Evolutionary conservation across 2,329 filamentous ascomycete genomes (phyloP).

Genomic region (Ophiostoma piceae): DNA sequence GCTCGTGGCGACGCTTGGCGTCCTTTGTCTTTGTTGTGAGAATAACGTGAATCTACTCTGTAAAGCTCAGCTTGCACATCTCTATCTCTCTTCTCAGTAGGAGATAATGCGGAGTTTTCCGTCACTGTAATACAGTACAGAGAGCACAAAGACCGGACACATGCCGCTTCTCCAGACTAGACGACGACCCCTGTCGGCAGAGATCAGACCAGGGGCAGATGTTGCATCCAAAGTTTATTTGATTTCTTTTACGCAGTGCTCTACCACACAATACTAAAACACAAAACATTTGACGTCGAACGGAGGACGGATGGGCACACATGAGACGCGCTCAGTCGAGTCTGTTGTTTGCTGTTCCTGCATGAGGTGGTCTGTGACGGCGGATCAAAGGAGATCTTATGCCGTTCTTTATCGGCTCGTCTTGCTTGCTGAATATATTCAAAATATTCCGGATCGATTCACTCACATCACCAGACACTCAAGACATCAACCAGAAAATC

Average conservation of each 20-base stretch:
- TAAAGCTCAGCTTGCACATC: background rate
- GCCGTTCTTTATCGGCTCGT: background rate
- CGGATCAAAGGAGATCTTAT: background rate
- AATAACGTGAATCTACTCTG: background rate
- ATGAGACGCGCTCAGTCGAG: conserved; percentile 39
- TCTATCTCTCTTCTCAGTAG: too few relatives aligned
- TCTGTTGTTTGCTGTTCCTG: background rate
- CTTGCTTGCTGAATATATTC: background rate
- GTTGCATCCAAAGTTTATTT: background rate
- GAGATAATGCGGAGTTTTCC: background rate
- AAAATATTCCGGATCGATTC: background rate
- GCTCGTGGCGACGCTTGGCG: conserved; percentile 1
- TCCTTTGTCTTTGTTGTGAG: background rate
- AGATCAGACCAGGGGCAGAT: conserved; percentile 11
- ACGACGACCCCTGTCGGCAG: conserved; percentile 15
- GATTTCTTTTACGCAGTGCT: background rate
- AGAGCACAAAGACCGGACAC: background rate
- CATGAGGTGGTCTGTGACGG: background rate
- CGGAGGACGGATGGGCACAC: conserved; percentile 29
- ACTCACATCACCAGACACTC: background rate
- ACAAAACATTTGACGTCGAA: conserved; percentile 25
- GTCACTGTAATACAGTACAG: background rate
- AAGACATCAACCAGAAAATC: background rate
- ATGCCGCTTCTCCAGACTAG: background rate
- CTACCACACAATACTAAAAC: background rate